These are phyloP conservation scores for Macrophomina phaseolina DNA, from an alignment of 2,329 filamentous ascomycete species.

Conservation along the genomic window DNA sequence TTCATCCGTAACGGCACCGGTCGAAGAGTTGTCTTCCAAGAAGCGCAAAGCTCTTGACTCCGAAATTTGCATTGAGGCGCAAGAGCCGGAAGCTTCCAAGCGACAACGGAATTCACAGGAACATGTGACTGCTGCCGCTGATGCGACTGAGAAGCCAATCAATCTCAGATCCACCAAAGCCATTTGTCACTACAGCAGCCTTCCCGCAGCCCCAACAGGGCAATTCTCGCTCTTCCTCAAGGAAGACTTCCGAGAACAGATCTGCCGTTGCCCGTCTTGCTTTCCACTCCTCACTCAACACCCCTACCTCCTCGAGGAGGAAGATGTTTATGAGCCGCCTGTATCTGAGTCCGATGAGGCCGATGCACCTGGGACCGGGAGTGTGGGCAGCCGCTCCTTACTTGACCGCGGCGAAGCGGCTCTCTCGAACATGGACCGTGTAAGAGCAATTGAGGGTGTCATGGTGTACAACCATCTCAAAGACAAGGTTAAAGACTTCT, in stretches of 20 bases:
- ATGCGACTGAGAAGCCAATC: slow-evolving; percentile 41
- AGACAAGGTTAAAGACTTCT: slow-evolving; percentile 92
- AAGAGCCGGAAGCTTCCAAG: slow-evolving; percentile 10
- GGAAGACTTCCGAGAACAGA: slow-evolving; percentile 75
- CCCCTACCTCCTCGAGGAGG: slow-evolving; percentile 87
- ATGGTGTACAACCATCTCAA: slow-evolving; percentile 98
- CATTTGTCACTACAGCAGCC: slow-evolving; percentile 37
- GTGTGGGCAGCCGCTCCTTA: slow-evolving; percentile 77
- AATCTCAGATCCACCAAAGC: slow-evolving; percentile 34
- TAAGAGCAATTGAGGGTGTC: slow-evolving; percentile 89
- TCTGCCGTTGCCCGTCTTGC: slow-evolving; percentile 85
- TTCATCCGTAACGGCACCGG: neutral
- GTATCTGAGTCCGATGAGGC: slow-evolving; percentile 67
- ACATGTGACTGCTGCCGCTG: slow-evolving; percentile 26
- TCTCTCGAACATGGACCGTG: slow-evolving; percentile 88
- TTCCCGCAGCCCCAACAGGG: slow-evolving; percentile 54
- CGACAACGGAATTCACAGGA: slow-evolving; percentile 28
- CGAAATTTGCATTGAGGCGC: neutral
- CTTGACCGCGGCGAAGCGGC: slow-evolving; percentile 93
- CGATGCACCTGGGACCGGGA: slow-evolving; percentile 54
- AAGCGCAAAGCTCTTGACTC: slow-evolving; percentile 56
- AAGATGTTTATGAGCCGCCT: slow-evolving; percentile 92
- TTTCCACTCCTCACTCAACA: slow-evolving; percentile 74
- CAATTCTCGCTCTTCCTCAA: slow-evolving; percentile 83
- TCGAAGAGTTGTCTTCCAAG: slow-evolving; percentile 33